Evolutionary conservation across 805 yeast genomes (phyloP).

Genomic region (Dipodascus albidus): DNA sequence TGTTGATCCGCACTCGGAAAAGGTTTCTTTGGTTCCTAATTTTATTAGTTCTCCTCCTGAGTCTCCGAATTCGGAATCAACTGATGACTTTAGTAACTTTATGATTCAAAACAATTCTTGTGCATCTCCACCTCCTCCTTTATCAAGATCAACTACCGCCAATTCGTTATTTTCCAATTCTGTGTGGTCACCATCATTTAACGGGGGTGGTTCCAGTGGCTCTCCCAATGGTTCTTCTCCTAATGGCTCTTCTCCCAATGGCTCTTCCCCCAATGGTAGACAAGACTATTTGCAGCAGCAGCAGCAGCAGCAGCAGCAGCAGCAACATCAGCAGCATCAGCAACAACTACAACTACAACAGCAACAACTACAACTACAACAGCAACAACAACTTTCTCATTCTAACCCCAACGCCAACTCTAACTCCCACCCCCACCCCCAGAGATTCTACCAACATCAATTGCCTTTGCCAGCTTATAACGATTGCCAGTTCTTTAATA

Average conservation of each 20-base stretch:
- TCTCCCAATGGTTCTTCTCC: constrained; percentile 16
- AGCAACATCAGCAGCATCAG: neutral
- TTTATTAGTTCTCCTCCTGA: constrained; percentile 1
- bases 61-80: neutral
- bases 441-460: neutral
- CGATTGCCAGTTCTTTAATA: neutral
- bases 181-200: constrained; percentile 13
- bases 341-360: neutral
- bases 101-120: neutral
- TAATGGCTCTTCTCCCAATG: constrained; percentile 11
- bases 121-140: constrained; percentile 7
- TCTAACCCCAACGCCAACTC: constrained; percentile 3
- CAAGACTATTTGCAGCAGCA: constrained; percentile 11
- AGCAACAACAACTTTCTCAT: constrained; percentile 11
- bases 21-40: neutral
- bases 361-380: constrained; percentile 6
- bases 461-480: neutral
- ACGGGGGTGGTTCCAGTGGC: constrained; percentile 12
- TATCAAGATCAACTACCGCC: constrained; percentile 12
- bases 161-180: constrained; percentile 15
- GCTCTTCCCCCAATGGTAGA: constrained; percentile 14
- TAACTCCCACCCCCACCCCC: neutral
- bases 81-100: neutral
- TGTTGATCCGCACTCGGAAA: constrained; percentile 1
- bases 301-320: constrained; percentile 12